Evolutionary conservation across 805 yeast genomes (phyloP).

Genomic region (Ogataea methylovora): DNA sequence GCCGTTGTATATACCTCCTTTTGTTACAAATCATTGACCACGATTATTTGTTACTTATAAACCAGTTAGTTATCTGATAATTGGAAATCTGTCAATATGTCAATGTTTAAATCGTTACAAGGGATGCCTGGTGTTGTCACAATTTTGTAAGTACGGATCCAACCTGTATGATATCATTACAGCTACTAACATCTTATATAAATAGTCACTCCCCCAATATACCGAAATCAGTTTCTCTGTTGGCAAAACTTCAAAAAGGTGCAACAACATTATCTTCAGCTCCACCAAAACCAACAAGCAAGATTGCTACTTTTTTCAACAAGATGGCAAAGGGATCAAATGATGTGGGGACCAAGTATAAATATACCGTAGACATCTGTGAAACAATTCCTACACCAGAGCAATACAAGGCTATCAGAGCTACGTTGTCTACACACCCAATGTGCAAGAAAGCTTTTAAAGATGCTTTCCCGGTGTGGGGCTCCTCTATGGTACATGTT

Average conservation of each 20-base stretch:
- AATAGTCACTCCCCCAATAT: conserved; percentile 19
- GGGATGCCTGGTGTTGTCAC: conserved; percentile 38
- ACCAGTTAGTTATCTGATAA: no score
- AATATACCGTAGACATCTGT: conserved; percentile 17
- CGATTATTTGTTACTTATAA: no score
- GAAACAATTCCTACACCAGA: conserved; percentile 21
- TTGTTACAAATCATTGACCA: no score
- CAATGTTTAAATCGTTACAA: conserved; percentile 41
- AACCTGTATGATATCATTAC: no score
- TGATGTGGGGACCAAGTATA: conserved; percentile 10
- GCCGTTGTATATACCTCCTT: no score
- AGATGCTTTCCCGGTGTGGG: conserved; percentile 21
- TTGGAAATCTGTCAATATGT: conserved; percentile 22
- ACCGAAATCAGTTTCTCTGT: conserved; percentile 10
- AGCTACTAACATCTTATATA: conserved; percentile 6
- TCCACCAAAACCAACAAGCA: background rate
- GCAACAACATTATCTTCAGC: conserved; percentile 1
- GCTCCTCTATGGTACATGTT: conserved; percentile 8
- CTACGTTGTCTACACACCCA: conserved; percentile 19
- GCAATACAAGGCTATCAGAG: conserved; percentile 23
- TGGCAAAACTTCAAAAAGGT: conserved; percentile 8
- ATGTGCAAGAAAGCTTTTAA: conserved; percentile 19
- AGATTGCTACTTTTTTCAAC: background rate
- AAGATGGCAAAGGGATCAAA: background rate
- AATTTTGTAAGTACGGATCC: conserved; percentile 25